Evolutionary conservation across 345 rosid species (phyloP).

Genomic region (Kandelia obovata): DNA sequence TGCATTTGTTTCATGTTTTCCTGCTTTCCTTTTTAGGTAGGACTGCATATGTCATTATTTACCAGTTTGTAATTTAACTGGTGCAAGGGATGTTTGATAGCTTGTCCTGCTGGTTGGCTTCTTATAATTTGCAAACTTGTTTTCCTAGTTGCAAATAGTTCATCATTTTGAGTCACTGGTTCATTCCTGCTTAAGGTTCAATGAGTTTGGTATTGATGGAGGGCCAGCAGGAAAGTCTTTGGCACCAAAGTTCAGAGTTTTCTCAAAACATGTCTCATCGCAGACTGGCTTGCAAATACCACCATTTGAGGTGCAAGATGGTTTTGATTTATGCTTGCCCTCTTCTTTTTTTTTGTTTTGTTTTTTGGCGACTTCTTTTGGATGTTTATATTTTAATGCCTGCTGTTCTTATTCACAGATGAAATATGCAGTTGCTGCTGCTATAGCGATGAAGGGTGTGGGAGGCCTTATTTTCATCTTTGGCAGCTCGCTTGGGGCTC

Average conservation of each 20-base stretch:
- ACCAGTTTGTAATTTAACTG: too few relatives aligned
- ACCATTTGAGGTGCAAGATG: slow-evolving; percentile 39
- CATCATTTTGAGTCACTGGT: not conserved
- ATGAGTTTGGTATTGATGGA: slow-evolving; percentile 57
- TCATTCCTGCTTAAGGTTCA: slow-evolving; percentile 42
- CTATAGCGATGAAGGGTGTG: slow-evolving; percentile 55
- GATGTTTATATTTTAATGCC: not conserved
- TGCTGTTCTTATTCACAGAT: slow-evolving; percentile 21
- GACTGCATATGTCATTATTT: too few relatives aligned
- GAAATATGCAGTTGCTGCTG: slow-evolving; percentile 46
- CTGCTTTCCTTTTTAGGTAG: too few relatives aligned
- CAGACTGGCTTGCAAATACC: slow-evolving; percentile 56
- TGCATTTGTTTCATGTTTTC: too few relatives aligned
- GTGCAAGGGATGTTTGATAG: too few relatives aligned
- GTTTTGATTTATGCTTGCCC: not conserved
- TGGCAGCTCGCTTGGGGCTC: slow-evolving; percentile 67
- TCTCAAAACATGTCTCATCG: slow-evolving; percentile 37
- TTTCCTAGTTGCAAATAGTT: too few relatives aligned
- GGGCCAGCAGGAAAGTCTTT: slow-evolving; percentile 52
- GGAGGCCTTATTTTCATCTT: slow-evolving; percentile 66
- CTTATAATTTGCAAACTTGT: too few relatives aligned
- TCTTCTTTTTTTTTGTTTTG: not conserved
- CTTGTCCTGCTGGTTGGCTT: too few relatives aligned
- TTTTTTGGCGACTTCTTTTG: not conserved
- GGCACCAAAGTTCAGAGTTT: slow-evolving; percentile 42